Percentiles rank a stretch among this genome's conserved stretches.
phyloP scores from a whole-genome alignment of 108 stramenopile genomes.

The Aurantiochytrium sp. region DNA sequence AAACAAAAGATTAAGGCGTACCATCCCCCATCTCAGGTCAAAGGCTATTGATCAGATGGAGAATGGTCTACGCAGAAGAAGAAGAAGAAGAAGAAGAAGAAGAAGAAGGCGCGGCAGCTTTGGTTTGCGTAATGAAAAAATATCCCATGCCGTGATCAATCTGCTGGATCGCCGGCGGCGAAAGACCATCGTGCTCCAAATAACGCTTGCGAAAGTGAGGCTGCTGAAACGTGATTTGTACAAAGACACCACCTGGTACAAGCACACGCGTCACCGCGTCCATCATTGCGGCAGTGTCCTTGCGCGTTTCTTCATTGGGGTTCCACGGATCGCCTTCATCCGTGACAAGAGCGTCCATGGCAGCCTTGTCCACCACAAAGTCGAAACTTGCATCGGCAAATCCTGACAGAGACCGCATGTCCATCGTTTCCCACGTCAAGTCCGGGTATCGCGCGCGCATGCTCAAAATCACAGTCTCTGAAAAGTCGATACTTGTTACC shows the following conservation, averaged over 20 bases:
- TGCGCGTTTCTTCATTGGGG: slow-evolving; percentile 17
- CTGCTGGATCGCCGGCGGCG: not conserved
- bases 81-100: too few species aligned
- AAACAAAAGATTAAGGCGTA: too few species aligned
- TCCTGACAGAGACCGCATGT: slow-evolving; percentile 42
- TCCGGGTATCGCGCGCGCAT: slow-evolving; percentile 18
- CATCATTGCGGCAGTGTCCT: slow-evolving; percentile 33
- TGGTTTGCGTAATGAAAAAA: not conserved
- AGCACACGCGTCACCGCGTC: slow-evolving; percentile 38
- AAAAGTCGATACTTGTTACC: slow-evolving; percentile 27
- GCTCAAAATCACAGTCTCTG: slow-evolving; percentile 15
- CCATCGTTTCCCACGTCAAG: slow-evolving; percentile 47
- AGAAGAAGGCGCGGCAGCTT: not conserved
- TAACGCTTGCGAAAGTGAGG: slow-evolving; percentile 51
- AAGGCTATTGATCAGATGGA: too few species aligned
- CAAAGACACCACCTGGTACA: slow-evolving; percentile 37
- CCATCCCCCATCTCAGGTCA: too few species aligned
- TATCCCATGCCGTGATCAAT: slow-evolving; percentile 15
- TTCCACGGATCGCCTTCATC: slow-evolving; percentile 62
- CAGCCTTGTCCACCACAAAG: slow-evolving; percentile 65
- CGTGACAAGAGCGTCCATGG: slow-evolving; percentile 59
- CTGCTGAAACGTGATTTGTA: slow-evolving; percentile 59
- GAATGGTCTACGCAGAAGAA: too few species aligned
- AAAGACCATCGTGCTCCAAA: not conserved
- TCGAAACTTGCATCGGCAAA: slow-evolving; percentile 44